Percentiles rank a stretch among this genome's conserved stretches.
phyloP scores from a whole-genome alignment of 164 flowering plant species.

The Sextonia rubra region DNA sequence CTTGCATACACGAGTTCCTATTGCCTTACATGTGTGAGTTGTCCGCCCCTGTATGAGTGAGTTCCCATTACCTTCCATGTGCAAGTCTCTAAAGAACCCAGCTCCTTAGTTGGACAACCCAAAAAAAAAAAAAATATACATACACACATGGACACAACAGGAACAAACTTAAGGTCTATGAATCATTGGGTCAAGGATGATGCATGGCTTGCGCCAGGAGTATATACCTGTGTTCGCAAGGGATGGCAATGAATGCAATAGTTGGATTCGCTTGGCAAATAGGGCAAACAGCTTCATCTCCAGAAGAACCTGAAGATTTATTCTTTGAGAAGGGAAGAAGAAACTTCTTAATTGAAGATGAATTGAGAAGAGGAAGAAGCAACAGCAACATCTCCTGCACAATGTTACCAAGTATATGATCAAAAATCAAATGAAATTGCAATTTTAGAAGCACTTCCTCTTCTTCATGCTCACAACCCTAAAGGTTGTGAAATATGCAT shows the following conservation, averaged over 20 bases:
- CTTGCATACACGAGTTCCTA: no score
- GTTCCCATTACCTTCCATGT: no score
- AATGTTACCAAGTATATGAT: background rate
- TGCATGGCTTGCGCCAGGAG: background rate
- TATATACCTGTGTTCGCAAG: constrained; percentile 90
- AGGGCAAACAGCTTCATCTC: constrained; percentile 65
- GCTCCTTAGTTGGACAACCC: no score
- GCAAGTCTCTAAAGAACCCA: no score
- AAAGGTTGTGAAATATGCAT: background rate
- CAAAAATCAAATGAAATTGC: background rate
- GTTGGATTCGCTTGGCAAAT: constrained; percentile 77
- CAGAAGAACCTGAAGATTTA: constrained; percentile 53
- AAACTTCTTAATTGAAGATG: constrained; percentile 68
- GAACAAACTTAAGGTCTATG: no score
- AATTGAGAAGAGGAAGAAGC: constrained; percentile 94
- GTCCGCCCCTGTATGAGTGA: no score
- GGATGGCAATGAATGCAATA: constrained; percentile 81
- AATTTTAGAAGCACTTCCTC: background rate
- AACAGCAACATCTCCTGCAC: constrained; percentile 89
- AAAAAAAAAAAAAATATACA: no score
- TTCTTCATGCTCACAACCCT: background rate
- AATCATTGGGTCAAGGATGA: no score
- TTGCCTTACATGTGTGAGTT: no score
- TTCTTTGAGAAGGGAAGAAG: constrained; percentile 85
- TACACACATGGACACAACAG: background rate